Evolutionary conservation across 1,139 yeast species (phyloP).

Genomic region (Candida albicans): DNA sequence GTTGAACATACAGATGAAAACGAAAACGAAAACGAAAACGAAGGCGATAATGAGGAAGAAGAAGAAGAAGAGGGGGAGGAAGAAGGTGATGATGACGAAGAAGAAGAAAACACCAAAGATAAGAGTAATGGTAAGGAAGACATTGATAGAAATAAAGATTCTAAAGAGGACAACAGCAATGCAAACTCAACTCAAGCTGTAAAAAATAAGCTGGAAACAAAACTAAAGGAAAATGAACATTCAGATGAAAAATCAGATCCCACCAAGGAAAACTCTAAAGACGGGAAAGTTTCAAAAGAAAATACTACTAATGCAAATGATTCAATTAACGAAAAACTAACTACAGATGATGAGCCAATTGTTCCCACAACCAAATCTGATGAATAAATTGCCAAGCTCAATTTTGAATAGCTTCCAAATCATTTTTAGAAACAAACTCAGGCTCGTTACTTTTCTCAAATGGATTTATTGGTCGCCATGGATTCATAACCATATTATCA

Average conservation of each 20-base stretch:
- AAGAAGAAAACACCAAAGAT: too few relatives aligned
- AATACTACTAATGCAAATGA: too few relatives aligned
- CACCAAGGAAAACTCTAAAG: too few relatives aligned
- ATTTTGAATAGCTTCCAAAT: slow-evolving; percentile 11
- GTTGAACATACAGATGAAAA: slow-evolving; percentile 4
- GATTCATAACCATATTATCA: slow-evolving; percentile 56
- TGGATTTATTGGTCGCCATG: slow-evolving; percentile 68
- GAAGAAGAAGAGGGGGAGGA: background rate
- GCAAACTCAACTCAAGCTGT: too few relatives aligned
- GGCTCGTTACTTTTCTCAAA: slow-evolving; percentile 45
- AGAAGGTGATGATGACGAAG: background rate
- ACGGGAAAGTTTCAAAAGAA: too few relatives aligned
- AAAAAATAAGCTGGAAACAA: too few relatives aligned
- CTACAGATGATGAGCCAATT: background rate
- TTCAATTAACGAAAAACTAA: background rate
- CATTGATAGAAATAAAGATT: background rate
- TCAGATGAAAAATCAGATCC: too few relatives aligned
- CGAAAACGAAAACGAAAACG: slow-evolving; percentile 1
- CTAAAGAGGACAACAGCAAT: too few relatives aligned
- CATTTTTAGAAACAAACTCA: slow-evolving; percentile 28
- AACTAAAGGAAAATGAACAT: too few relatives aligned
- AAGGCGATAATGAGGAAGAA: background rate
- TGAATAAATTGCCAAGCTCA: background rate
- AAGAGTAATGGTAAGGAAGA: background rate
- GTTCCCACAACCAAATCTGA: background rate